phyloP scores from a whole-genome alignment of 371 early-diverging fungal species.

The Mortierella sp. region DNA sequence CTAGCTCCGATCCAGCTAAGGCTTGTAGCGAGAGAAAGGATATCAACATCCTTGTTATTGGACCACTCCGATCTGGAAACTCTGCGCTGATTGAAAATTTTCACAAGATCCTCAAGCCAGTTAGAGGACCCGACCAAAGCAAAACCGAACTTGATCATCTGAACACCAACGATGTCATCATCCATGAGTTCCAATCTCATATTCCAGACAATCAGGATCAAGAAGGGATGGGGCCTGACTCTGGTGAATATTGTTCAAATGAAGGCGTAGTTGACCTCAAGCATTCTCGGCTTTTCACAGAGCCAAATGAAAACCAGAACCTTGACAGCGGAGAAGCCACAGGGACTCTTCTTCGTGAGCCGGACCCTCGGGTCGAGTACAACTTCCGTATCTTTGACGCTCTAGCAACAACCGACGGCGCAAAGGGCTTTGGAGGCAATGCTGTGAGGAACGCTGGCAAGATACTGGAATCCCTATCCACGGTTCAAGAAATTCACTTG shows the following conservation, averaged over 20 bases:
- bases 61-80: constrained; percentile 21
- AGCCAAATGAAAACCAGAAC: not conserved
- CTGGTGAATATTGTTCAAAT: no score
- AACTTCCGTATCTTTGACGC: constrained; percentile 17
- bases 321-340: no score
- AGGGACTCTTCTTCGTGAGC: no score
- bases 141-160: not conserved
- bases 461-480: constrained; percentile 6
- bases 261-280: no score
- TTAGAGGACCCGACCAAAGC: not conserved
- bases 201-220: no score
- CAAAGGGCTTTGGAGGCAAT: constrained; percentile 8
- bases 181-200: no score
- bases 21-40: no score
- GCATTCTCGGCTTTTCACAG: no score
- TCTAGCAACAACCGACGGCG: constrained; percentile 13
- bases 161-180: no score
- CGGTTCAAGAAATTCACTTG: not conserved
- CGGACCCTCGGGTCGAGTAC: not conserved
- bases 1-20: no score
- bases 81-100: constrained; percentile 9
- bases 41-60: constrained; percentile 15
- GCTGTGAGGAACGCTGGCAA: constrained; percentile 14
- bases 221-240: no score
- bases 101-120: constrained; percentile 1